Evolutionary conservation across 1,139 yeast species (phyloP).

Genomic region (Taphrina pruni): DNA sequence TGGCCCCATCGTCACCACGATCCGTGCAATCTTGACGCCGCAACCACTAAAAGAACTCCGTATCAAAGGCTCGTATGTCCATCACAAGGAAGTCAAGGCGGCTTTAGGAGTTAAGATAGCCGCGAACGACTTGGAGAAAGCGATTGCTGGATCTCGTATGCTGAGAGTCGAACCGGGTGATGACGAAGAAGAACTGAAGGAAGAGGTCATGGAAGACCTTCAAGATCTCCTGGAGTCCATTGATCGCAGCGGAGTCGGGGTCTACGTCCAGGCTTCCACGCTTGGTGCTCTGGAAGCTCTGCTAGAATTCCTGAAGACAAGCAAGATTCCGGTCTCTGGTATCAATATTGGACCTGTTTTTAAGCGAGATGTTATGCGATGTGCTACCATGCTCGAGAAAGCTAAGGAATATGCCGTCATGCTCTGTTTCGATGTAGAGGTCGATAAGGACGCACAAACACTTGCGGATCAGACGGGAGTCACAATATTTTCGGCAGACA

Average conservation of each 20-base stretch:
- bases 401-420: constrained; percentile 95
- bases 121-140: constrained; percentile 96
- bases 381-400: constrained; percentile 93
- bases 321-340: constrained; percentile 88
- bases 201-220: constrained; percentile 97
- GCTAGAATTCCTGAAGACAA: constrained; percentile 92
- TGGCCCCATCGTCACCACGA: constrained; percentile 98
- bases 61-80: constrained; percentile 75
- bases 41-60: constrained; percentile 97
- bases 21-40: constrained; percentile 94
- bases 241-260: constrained; percentile 93
- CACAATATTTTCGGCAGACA: constrained; percentile 91
- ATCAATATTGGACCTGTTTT: constrained; percentile 97
- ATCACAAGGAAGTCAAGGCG: constrained; percentile 96
- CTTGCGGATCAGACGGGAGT: constrained; percentile 93
- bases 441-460: constrained; percentile 97
- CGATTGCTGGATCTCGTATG: constrained; percentile 97
- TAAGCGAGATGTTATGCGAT: constrained; percentile 98
- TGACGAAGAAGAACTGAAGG: constrained; percentile 96
- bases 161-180: constrained; percentile 96
- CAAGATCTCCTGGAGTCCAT: constrained; percentile 94
- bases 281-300: constrained; percentile 97
- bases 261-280: constrained; percentile 97
- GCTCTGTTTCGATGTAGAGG: constrained; percentile 96
- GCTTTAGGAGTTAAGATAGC: constrained; percentile 99